Evolutionary conservation across 2,329 filamentous ascomycete species (phyloP), one percentile per base, ranked within the genome.

Genomic region (Botrytis elliptica): DNA sequence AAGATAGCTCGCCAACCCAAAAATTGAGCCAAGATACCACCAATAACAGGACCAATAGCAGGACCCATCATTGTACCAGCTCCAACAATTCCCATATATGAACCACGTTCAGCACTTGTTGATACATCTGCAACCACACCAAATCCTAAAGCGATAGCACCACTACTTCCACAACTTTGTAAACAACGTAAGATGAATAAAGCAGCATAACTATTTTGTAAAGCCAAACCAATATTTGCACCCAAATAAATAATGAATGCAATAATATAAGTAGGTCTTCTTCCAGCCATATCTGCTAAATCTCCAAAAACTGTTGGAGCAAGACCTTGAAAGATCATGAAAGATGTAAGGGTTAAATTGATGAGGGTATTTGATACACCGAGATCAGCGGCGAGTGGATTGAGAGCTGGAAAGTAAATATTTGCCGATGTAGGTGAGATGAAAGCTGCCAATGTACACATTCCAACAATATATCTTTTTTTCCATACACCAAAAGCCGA

Each of bases 41-140:
- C 87, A 38, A 88, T 83, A 0, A 87, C 82, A 0, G 87, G 87
- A 0, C 85, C 86, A 14, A 88, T 74, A 0, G 85, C 84, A 9
- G 85, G 85, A 0, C 83, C 85, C 33, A 86, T 79, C 78, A 80
- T 80, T n/a, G 77, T 78, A 67, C 76, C 89, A 87, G 80, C 92
- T 87, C 38, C 88, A n/a, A 90, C 88, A 74, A 90, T 87, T 69
- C 89, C 92, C 84, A 95, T 91, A 79, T 92, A 95, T 73, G 86
- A 88, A 4, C 93, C 93, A 77, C 93, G 85, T 80, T 95, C 91
- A 0, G 88, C 86, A 64, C 87, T 89, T 0, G 91, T 89, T 0
- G 90, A 86, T 8, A 94, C 86, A 78, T 96, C 93, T 0, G 91
- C 90, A 22, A 95, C 88, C 2, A 94, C 89, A 2, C 90, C 93